Evolutionary conservation across 2,329 filamentous ascomycete species (phyloP), one percentile per base, ranked within the genome.

Genomic region (Pseudopithomyces maydicus): DNA sequence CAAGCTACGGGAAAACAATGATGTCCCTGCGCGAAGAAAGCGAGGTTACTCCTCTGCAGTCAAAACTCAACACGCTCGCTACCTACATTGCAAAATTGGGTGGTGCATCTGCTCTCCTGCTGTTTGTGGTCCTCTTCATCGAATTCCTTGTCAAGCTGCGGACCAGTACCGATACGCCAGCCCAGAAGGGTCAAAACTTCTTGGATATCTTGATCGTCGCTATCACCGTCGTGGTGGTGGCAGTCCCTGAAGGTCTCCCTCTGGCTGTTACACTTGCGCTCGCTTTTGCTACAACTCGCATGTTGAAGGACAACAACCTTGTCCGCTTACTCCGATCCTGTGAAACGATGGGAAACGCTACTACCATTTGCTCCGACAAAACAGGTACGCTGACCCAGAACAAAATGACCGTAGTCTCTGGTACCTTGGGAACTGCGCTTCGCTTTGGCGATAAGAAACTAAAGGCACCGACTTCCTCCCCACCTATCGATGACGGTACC

Each of bases 71-170:
- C 63, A 81, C 87, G 3, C 80, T 94, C 17, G 91, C 90, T 6
- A 90, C 91, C 66, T 90, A 92, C 68, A 92, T 94, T 65, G 88
- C 88, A n/a, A 90, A 90, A 69, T 81, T 90, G 41, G 88, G 88
- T 75, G 91, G 91, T 72, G 87, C 85, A 58, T 91, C 92, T 47
- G 91, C 90, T 62, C 80, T 95, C 14, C 76, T 93, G 10, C 81
- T 97, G 45, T 97, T 97, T 77, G 82, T 94, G 45, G 89, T 96
- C 44, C 82, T 97, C 14, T 86, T 97, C 69, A 93, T 97, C 78
- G 85, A 92, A 67, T 97, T 96, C 71, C 80, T 95, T 10, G 91
- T 88, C 46, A 79, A 85, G 12, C 83, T 97, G 2, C 82, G 83
- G 2, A 67, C 76, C 17, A 81, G 85, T 56, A 62, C 70, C 3